Evolutionary conservation across 306 rosid species (phyloP).

Genomic region (Quercus gilva): DNA sequence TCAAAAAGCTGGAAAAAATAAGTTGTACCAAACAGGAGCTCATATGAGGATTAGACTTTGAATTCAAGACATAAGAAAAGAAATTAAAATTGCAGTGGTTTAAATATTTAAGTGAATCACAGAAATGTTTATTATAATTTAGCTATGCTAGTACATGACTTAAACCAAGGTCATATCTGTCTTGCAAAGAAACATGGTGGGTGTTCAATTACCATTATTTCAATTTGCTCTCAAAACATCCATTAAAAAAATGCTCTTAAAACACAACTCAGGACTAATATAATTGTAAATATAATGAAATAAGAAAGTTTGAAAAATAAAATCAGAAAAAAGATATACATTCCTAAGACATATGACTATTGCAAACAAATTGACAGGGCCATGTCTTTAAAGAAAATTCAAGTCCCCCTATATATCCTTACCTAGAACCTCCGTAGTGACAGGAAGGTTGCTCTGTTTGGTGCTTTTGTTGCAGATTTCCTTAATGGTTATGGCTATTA

Average conservation of each 20-base stretch:
- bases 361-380: neutral
- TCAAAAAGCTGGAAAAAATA: too few relatives aligned
- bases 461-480: conserved; percentile 63
- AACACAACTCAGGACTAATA: neutral
- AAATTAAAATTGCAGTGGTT: neutral
- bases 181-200: neutral
- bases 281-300: too few relatives aligned
- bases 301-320: too few relatives aligned
- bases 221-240: neutral
- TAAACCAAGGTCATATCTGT: neutral
- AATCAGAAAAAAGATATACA: neutral
- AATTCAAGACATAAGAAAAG: neutral
- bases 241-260: neutral
- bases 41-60: neutral
- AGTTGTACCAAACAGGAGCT: too few relatives aligned
- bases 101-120: neutral
- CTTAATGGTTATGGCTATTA: conserved; percentile 55
- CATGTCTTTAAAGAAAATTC: conserved; percentile 2
- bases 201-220: conserved; percentile 1
- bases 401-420: conserved; percentile 24
- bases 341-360: neutral
- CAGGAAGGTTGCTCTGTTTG: conserved; percentile 57
- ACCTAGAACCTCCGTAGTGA: conserved; percentile 54
- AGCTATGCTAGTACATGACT: neutral
- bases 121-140: neutral